These are phyloP conservation scores for Alternaria triticimaculans DNA, from an alignment of 2,329 filamentous ascomycete species.

Conservation along the genomic window DNA sequence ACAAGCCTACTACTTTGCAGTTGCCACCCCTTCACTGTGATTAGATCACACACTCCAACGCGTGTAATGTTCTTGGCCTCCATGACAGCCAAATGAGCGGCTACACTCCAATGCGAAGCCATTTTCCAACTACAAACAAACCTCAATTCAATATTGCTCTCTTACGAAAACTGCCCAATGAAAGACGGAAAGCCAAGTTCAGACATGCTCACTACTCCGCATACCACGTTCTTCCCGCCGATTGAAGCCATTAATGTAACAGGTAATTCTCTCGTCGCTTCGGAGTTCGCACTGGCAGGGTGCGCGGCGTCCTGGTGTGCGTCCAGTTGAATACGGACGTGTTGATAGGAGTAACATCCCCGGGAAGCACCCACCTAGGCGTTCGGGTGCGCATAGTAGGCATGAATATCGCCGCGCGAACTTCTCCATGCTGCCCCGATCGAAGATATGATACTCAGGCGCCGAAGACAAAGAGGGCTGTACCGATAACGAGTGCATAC, in stretches of 20 bases:
- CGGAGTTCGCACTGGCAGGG: background rate
- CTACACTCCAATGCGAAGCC: background rate
- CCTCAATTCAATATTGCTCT: background rate
- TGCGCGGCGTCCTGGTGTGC: no score
- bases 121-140: background rate
- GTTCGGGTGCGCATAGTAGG: background rate
- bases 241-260: background rate
- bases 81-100: background rate
- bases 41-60: no score
- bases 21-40: no score
- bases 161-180: background rate
- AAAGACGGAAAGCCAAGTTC: background rate
- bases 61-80: no score
- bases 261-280: background rate
- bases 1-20: no score
- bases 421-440: background rate
- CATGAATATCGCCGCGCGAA: background rate
- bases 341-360: no score
- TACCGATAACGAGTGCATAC: background rate
- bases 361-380: no score
- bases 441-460: background rate
- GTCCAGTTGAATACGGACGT: no score
- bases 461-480: background rate
- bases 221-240: background rate
- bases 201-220: background rate